These are phyloP conservation scores for Ceratocystis eucalypticola DNA, from an alignment of 2,329 filamentous ascomycete genomes.

Conservation along the genomic window DNA sequence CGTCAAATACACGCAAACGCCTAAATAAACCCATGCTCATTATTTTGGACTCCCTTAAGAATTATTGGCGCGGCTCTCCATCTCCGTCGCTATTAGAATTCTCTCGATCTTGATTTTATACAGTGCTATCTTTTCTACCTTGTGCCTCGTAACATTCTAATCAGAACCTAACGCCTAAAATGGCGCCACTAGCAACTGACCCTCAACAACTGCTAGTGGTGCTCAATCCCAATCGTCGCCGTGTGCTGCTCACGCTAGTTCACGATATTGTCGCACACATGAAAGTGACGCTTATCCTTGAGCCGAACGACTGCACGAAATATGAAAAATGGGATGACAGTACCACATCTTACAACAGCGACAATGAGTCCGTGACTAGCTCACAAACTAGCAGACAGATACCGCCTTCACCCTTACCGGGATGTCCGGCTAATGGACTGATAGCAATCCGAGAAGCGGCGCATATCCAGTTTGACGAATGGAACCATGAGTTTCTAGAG, in stretches of 20 bases:
- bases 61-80: neutral
- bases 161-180: slow-evolving; percentile 22
- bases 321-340: slow-evolving; percentile 16
- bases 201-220: slow-evolving; percentile 43
- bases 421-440: slow-evolving; percentile 19
- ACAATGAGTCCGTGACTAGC: slow-evolving; percentile 7
- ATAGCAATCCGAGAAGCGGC: slow-evolving; percentile 11
- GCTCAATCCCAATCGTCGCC: slow-evolving; percentile 39
- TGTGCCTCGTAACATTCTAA: neutral
- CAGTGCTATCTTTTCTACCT: neutral
- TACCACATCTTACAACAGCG: slow-evolving; percentile 16
- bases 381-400: neutral
- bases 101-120: neutral
- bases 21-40: neutral
- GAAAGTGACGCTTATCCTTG: slow-evolving; percentile 35
- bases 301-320: slow-evolving; percentile 15
- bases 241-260: slow-evolving; percentile 38
- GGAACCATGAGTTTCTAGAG: slow-evolving; percentile 16
- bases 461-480: slow-evolving; percentile 16
- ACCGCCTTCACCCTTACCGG: slow-evolving; percentile 7
- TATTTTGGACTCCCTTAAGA: neutral
- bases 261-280: slow-evolving; percentile 41
- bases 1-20: neutral
- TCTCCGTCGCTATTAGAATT: neutral
- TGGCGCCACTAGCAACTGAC: slow-evolving; percentile 42